These are phyloP conservation scores for Coemansia sp. DNA, from an alignment of 192 early-diverging fungal genomes.

Conservation along the genomic window DNA sequence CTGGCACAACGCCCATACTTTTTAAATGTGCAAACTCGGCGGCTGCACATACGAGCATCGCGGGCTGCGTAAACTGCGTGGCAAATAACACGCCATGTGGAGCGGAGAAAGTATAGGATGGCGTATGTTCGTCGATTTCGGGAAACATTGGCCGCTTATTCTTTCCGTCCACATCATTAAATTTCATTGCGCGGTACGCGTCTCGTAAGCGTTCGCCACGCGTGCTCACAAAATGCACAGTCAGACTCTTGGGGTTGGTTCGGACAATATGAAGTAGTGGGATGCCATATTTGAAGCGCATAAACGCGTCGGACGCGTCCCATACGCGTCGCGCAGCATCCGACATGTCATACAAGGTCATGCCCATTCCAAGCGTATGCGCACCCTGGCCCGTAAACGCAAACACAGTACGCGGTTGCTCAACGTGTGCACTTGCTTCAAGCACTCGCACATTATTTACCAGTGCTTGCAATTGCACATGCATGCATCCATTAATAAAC, in stretches of 20 bases:
- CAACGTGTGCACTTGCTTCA: constrained; percentile 84
- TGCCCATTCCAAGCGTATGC: constrained; percentile 92
- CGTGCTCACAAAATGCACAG: constrained; percentile 86
- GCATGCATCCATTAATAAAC: constrained; percentile 85
- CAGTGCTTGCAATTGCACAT: constrained; percentile 79
- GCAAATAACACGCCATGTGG: constrained; percentile 66
- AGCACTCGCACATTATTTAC: constrained; percentile 67
- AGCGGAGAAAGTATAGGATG: neutral
- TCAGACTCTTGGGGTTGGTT: constrained; percentile 77
- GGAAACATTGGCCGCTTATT: constrained; percentile 74
- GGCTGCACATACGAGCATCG: constrained; percentile 86
- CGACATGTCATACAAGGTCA: constrained; percentile 82
- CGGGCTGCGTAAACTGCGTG: constrained; percentile 94
- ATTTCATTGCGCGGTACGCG: constrained; percentile 83
- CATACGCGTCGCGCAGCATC: constrained; percentile 82
- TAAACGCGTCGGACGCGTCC: constrained; percentile 89
- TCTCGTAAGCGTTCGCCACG: constrained; percentile 79
- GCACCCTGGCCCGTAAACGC: constrained; percentile 95
- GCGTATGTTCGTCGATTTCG: constrained; percentile 21
- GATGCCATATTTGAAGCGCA: constrained; percentile 80
- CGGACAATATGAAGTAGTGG: constrained; percentile 91
- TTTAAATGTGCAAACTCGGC: constrained; percentile 87
- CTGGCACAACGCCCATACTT: constrained; percentile 74
- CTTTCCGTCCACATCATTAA: constrained; percentile 74
- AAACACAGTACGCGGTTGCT: constrained; percentile 80